Evolutionary conservation across 441 rosid genomes (phyloP).

Genomic region (Rhodomyrtus psidioides): DNA sequence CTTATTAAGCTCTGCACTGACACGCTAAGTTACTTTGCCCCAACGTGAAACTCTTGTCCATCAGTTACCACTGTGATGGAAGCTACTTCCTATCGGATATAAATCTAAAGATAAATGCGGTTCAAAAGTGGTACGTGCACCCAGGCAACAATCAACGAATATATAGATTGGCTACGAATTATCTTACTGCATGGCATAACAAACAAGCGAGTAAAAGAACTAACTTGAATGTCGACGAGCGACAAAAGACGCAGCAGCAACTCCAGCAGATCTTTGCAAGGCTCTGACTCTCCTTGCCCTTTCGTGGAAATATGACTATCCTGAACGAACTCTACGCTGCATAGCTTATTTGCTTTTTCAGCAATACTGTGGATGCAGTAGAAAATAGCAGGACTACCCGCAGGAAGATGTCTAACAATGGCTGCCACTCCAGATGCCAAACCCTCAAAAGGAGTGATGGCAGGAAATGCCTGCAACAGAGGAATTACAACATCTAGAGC

Average conservation of each 20-base stretch:
- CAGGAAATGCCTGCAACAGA: conserved; percentile 63
- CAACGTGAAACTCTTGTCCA: background rate
- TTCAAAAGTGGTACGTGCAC: background rate
- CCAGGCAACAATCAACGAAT: background rate
- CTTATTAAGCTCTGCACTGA: background rate
- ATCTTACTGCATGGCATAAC: background rate
- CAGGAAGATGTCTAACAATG: conserved; percentile 77
- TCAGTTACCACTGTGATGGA: background rate
- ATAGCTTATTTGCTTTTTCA: conserved; percentile 52
- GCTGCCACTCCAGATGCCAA: conserved; percentile 92
- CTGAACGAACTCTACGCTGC: conserved; percentile 13
- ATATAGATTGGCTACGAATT: background rate
- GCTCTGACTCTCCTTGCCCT: conserved; percentile 54
- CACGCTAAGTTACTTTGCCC: background rate
- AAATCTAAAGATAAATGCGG: background rate
- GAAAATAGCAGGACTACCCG: conserved; percentile 84
- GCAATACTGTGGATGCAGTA: conserved; percentile 68
- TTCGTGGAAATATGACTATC: conserved; percentile 40
- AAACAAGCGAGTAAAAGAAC: conserved; percentile 4
- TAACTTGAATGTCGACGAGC: conserved; percentile 82
- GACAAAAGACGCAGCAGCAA: conserved; percentile 72
- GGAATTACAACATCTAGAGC: conserved; percentile 3
- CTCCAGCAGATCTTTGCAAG: conserved; percentile 54
- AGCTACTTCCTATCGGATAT: background rate
- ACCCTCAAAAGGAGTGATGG: conserved; percentile 82